Evolutionary conservation across 495 filamentous ascomycete species (phyloP).

Genomic region (Penicillium pancosmium): DNA sequence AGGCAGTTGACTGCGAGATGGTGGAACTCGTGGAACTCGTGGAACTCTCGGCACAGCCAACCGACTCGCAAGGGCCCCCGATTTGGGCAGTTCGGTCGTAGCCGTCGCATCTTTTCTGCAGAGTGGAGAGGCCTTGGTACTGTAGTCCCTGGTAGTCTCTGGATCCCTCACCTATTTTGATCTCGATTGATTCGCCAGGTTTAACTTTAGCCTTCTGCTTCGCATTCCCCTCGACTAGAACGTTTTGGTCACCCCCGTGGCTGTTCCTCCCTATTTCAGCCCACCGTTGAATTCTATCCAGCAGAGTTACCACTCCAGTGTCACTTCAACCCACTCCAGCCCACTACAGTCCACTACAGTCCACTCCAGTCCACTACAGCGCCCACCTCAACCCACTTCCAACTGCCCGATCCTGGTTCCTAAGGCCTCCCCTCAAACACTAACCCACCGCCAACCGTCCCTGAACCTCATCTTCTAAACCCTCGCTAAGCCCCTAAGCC

Average conservation of each 20-base stretch:
- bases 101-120: slow-evolving; percentile 13
- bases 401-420: neutral
- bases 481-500: neutral
- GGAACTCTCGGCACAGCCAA: slow-evolving; percentile 3
- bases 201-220: slow-evolving; percentile 22
- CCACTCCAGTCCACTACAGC: too few relatives aligned
- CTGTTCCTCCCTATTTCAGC: slow-evolving; percentile 33
- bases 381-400: too few relatives aligned
- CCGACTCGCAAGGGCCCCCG: neutral
- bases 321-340: too few relatives aligned
- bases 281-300: slow-evolving; percentile 17
- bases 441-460: too few relatives aligned
- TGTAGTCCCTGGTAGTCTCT: too few relatives aligned
- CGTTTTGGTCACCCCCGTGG: slow-evolving; percentile 17
- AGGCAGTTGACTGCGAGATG: slow-evolving; percentile 1
- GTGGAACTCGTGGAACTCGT: neutral
- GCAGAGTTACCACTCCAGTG: too few relatives aligned
- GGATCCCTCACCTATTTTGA: too few relatives aligned
- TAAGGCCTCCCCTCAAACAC: too few relatives aligned
- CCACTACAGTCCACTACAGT: neutral
- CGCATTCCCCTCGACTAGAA: slow-evolving; percentile 7
- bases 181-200: slow-evolving; percentile 22
- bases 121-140: too few relatives aligned
- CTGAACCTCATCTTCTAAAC: too few relatives aligned
- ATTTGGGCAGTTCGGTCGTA: slow-evolving; percentile 24